These are phyloP conservation scores for Lycium barbarum DNA, from an alignment of 257 asterid species.

Conservation along the genomic window DNA sequence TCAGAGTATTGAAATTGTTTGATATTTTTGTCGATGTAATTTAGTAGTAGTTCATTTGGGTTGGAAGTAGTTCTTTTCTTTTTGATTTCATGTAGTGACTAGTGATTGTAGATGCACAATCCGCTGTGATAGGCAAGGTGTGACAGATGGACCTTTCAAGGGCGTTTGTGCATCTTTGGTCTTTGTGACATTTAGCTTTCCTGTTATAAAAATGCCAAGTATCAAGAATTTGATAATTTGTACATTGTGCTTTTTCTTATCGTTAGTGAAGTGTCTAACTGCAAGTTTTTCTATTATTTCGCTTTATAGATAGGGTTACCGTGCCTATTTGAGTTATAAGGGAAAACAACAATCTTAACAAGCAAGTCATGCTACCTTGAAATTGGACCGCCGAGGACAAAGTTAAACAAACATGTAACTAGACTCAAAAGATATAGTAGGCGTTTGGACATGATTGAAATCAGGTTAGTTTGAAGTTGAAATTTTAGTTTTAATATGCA, in stretches of 20 bases:
- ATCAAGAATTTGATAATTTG: not conserved
- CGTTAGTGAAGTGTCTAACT: not conserved
- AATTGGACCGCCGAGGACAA: not conserved
- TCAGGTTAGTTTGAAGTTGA: no score
- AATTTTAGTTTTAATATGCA: no score
- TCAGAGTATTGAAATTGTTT: slow-evolving; percentile 40
- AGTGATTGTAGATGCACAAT: slow-evolving; percentile 49
- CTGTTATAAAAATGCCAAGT: not conserved
- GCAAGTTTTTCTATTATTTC: not conserved
- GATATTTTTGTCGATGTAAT: slow-evolving; percentile 17
- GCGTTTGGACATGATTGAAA: no score
- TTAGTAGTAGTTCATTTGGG: not conserved
- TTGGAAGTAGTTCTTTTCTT: not conserved
- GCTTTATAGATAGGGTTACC: not conserved
- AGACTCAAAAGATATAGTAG: not conserved
- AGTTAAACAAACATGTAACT: not conserved
- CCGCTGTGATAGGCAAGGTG: slow-evolving; percentile 33
- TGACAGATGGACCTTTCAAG: slow-evolving; percentile 39
- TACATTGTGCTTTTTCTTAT: not conserved
- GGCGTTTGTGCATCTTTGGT: slow-evolving; percentile 51
- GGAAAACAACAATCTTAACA: not conserved
- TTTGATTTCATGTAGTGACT: not conserved
- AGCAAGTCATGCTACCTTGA: not conserved
- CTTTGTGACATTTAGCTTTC: not conserved
- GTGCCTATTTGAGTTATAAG: no score